phyloP scores from a whole-genome alignment of 257 asterid genomes.

The Dorcoceras hygrometricum region DNA sequence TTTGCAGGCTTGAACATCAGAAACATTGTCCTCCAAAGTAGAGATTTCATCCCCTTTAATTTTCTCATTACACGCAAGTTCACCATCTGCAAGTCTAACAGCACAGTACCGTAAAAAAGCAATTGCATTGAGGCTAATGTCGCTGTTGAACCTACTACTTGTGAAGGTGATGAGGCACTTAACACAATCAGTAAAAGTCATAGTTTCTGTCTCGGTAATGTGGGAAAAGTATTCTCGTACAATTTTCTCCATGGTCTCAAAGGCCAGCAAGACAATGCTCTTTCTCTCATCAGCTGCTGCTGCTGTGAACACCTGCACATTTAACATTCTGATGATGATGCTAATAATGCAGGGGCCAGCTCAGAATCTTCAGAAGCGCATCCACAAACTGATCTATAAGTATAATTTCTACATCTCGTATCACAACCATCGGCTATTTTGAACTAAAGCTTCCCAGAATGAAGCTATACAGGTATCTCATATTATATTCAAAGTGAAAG shows the following conservation, averaged over 20 bases:
- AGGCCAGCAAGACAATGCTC: conserved; percentile 89
- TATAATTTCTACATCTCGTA: not conserved
- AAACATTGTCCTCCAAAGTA: conserved; percentile 42
- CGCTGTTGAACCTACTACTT: conserved; percentile 89
- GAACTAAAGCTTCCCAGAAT: not conserved
- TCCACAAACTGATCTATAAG: not conserved
- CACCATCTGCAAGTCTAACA: conserved; percentile 96
- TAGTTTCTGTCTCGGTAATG: conserved; percentile 88
- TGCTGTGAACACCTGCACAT: conserved; percentile 79
- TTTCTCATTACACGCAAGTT: conserved; percentile 69
- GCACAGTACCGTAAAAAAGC: conserved; percentile 99
- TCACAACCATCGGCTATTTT: not conserved
- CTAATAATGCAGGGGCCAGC: conserved; percentile 12
- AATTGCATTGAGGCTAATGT: conserved; percentile 96
- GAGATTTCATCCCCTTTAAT: conserved; percentile 42
- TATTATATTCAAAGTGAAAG: not conserved
- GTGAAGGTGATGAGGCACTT: conserved; percentile 96
- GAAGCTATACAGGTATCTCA: not conserved
- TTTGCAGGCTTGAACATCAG: conserved; percentile 45
- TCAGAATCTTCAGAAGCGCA: not conserved
- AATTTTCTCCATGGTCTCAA: conserved; percentile 96
- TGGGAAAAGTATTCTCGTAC: conserved; percentile 94
- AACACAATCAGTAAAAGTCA: conserved; percentile 90
- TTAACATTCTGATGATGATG: conserved; percentile 9
- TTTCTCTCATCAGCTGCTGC: conserved; percentile 99